A percentile compares a stretch with the other conserved stretches of the same genome.
These are phyloP conservation scores for Phytophthora litchii DNA, from an alignment of 352 stramenopile species.

Conservation along the genomic window DNA sequence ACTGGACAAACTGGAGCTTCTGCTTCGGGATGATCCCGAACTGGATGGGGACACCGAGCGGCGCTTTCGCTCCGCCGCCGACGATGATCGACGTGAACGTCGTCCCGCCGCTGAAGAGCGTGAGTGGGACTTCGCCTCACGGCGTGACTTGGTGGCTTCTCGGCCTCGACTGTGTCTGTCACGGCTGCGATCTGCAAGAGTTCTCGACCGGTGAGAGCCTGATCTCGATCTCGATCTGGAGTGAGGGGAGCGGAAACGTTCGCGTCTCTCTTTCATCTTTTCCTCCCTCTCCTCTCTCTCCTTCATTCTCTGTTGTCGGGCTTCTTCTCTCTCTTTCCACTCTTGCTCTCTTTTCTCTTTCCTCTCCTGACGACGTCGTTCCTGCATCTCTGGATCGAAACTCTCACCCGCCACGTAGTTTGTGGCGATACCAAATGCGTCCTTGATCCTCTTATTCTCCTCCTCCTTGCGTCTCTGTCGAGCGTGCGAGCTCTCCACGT, in stretches of 20 bases:
- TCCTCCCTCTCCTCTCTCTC: slow-evolving; percentile 46
- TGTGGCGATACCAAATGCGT: slow-evolving; percentile 71
- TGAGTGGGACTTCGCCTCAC: slow-evolving; percentile 13
- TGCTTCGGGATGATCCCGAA: slow-evolving; percentile 30
- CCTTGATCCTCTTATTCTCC: slow-evolving; percentile 69
- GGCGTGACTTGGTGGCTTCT: slow-evolving; percentile 13
- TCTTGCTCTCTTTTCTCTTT: slow-evolving; percentile 49
- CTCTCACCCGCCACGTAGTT: slow-evolving; percentile 79
- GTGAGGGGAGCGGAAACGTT: slow-evolving; percentile 36
- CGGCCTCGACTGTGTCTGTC: slow-evolving; percentile 20
- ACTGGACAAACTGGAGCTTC: slow-evolving; percentile 27
- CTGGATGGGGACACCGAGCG: slow-evolving; percentile 31
- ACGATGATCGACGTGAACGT: slow-evolving; percentile 19
- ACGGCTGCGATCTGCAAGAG: slow-evolving; percentile 12
- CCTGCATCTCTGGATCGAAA: slow-evolving; percentile 80
- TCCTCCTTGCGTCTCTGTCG: slow-evolving; percentile 68
- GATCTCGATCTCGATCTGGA: slow-evolving; percentile 32
- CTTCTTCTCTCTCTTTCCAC: slow-evolving; percentile 53
- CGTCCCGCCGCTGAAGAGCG: slow-evolving; percentile 10
- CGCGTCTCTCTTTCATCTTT: slow-evolving; percentile 31
- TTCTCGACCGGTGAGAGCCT: slow-evolving; percentile 24
- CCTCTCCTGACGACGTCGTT: slow-evolving; percentile 61
- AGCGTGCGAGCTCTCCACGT: slow-evolving; percentile 55
- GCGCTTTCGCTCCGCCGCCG: slow-evolving; percentile 18
- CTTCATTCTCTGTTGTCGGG: slow-evolving; percentile 37